Base-by-base conservation (phyloP, 306 rosid genomes). In the Gleditsia sinensis region DNA sequence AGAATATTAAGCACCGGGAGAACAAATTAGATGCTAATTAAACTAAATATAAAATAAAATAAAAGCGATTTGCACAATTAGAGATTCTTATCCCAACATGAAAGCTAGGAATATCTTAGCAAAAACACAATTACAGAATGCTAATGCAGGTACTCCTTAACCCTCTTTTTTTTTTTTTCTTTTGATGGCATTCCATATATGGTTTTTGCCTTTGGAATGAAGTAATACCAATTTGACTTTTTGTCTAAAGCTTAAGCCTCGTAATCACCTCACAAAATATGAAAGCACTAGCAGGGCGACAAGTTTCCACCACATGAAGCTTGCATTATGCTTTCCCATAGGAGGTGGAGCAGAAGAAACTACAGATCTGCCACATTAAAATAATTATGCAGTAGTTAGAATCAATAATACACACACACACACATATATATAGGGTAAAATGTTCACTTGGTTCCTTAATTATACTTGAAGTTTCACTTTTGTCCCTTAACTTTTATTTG, bases 81-180 rank as follows among this genome's bases (percentile, higher is more conserved):
- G 16, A 72, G 84, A 91, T 94, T 85, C 98, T 78, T 85, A 78
- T 54, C 78, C 86, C 88, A 82, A 80, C 63, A 82, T 57, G 82
- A 76, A 89, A 88, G 98, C 83, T 75, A 88, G 73, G 98, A 86
- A 89, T 88, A 81, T 69, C 80, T 77, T 77, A 78, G 66, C 83
- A 66, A 78, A 73, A 82, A 43, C 81, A 77, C 73, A 34, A 68
- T 71, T 75, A 75, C 84, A 78, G 80, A 79, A 74, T 69, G 71
- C 66, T 69, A 71, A 51, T 81, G 50, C 68, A 84, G 68, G 74
- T 71, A 68, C 76, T 55, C 28, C 60, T 69, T 71, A 51, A 54
- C 69, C 75, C 74, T 78, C 49, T 63, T 64, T 46, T 77, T 43
- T 79, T 53, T 53, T 55, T 55, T 72, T 45, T 59, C 17, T 67